phyloP scores from a whole-genome alignment of 176 grass and related monocot genomes.

The Phoenix roebelenii region DNA sequence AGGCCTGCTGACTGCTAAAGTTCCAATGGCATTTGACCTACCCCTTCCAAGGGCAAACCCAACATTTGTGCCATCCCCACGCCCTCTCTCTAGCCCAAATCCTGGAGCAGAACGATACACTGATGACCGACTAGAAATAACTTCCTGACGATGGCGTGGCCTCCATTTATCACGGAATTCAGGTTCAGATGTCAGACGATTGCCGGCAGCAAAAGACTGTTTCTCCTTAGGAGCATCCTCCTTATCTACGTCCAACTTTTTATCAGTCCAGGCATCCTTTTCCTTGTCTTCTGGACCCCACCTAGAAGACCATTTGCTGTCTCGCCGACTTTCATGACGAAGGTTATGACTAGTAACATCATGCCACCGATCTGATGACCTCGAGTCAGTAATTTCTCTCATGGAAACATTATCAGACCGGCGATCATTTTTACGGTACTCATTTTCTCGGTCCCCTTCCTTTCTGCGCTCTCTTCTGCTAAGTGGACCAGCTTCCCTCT shows the following conservation, averaged over 20 bases:
- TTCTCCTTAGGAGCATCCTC: slow-evolving; percentile 56
- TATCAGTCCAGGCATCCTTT: slow-evolving; percentile 53
- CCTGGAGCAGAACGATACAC: slow-evolving; percentile 70
- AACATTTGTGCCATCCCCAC: slow-evolving; percentile 42
- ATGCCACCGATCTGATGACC: slow-evolving; percentile 46
- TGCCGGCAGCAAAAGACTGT: slow-evolving; percentile 41
- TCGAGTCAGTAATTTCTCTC: slow-evolving; percentile 44
- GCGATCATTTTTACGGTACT: slow-evolving; percentile 52
- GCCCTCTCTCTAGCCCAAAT: slow-evolving; percentile 76
- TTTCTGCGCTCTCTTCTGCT: slow-evolving; percentile 66
- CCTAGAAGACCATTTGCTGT: slow-evolving; percentile 86
- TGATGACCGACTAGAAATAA: slow-evolving; percentile 36
- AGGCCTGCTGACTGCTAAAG: slow-evolving; percentile 24
- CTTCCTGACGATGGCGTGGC: slow-evolving; percentile 85
- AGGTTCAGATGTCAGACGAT: slow-evolving; percentile 36
- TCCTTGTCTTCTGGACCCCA: slow-evolving; percentile 97
- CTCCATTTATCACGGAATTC: slow-evolving; percentile 99
- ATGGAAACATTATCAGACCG: slow-evolving; percentile 51
- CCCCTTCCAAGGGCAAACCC: slow-evolving; percentile 90
- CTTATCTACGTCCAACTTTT: slow-evolving; percentile 54
- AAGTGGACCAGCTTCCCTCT: slow-evolving; percentile 80
- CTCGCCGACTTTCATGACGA: slow-evolving; percentile 48
- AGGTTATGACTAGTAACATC: slow-evolving; percentile 37
- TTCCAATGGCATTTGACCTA: slow-evolving; percentile 43
- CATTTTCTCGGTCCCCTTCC: slow-evolving; percentile 65